Evolutionary conservation across 345 rosid species (phyloP), one percentile per base, ranked within the genome.

Genomic region (Rubroshorea leprosula): DNA sequence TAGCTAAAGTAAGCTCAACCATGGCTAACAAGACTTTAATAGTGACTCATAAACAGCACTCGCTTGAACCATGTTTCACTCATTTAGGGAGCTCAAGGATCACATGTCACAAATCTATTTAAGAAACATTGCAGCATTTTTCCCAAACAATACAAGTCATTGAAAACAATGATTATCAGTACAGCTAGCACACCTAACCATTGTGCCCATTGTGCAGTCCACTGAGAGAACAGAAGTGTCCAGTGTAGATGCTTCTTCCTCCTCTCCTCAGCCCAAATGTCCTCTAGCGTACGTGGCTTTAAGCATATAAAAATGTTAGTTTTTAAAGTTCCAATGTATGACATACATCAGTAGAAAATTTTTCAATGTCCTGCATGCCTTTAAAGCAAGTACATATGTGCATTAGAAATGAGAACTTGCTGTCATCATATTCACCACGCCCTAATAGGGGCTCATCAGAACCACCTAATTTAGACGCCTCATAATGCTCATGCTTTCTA

Each of bases 191-290:
- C 54, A 88, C 98, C 96, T 76, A 92, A 69, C 96, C 93, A 92
- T 58, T 89, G 98, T 16, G 90, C 84, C 98, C 98, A 92, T 70
- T 86, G 95, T 0, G 82, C 71, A 63, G 86, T 80, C 73, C 86
- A 61, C 63, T 86, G 83, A 51, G 90, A 71, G 64, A 92, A 83
- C 41, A 89, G 56, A 49, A 78, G 58, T 0, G 83, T 73, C 96
- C 98, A 92, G 55, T 83, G 96, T 35, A 89, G 65, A 11, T 54
- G 79, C 50, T 84, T 84, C 77, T 72, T 79, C 65, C 68, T 76
- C 60, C 63, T 74, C 69, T 81, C 96, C 46, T 77, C 89, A 69
- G 77, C 80, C 93, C 82, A 83, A 39, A 75, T 67, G 55, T 83
- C 93, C 61, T 80, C 86, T 20, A 71, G 70, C 18, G 70, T 73